These are phyloP conservation scores for Striga hermonthica DNA, from an alignment of 305 asterid species.

Conservation along the genomic window DNA sequence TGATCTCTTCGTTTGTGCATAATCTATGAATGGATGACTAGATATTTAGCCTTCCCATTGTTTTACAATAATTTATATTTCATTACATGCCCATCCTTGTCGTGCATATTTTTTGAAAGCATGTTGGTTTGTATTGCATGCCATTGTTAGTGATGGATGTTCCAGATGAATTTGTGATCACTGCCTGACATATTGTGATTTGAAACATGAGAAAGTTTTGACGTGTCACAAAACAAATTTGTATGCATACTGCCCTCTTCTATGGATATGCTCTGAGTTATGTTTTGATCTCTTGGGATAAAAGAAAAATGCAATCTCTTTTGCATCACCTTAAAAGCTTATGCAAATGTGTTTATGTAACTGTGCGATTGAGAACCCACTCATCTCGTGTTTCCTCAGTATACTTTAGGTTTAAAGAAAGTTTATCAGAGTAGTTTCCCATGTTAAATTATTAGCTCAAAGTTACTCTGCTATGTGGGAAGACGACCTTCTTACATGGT, in stretches of 20 bases:
- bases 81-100: neutral
- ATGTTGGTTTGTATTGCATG: constrained; percentile 11
- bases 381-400: neutral
- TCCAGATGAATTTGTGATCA: neutral
- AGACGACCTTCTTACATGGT: too few relatives aligned
- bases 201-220: neutral
- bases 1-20: neutral
- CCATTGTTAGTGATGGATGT: constrained; percentile 7
- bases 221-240: too few relatives aligned
- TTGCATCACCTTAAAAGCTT: neutral
- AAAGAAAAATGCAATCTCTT: too few relatives aligned
- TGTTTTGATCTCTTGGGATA: neutral
- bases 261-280: neutral
- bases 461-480: neutral
- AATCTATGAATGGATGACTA: constrained; percentile 4
- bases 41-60: neutral
- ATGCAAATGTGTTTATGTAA: neutral
- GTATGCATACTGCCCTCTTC: neutral
- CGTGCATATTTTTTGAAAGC: constrained; percentile 1
- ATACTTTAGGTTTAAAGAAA: constrained; percentile 7
- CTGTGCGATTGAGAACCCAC: constrained; percentile 1
- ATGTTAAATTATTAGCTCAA: neutral
- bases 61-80: neutral
- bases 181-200: neutral
- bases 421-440: constrained; percentile 10